phyloP scores from a whole-genome alignment of 108 stramenopile species.

The Skeletonema costatum region DNA sequence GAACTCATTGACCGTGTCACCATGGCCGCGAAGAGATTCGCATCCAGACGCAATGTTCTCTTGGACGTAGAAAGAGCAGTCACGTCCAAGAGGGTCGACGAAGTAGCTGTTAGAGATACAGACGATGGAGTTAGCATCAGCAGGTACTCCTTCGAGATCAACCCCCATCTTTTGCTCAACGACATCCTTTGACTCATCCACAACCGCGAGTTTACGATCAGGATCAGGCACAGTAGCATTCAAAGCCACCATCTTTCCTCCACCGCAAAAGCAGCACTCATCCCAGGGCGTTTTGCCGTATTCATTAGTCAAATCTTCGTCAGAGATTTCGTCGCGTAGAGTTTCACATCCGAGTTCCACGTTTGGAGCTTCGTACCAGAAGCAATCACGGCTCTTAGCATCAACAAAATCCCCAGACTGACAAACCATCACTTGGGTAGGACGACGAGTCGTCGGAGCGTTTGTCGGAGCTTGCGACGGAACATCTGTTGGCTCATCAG shows the following conservation, averaged over 20 bases:
- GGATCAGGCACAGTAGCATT: neutral
- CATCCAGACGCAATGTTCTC: neutral
- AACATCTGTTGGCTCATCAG: no score
- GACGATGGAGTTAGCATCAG: neutral
- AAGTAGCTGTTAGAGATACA: neutral
- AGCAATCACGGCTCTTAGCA: neutral
- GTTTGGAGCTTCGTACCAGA: neutral
- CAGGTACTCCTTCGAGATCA: neutral
- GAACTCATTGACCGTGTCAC: neutral
- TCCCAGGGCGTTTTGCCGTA: neutral
- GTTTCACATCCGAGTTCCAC: neutral
- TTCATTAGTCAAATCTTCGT: neutral
- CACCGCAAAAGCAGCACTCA: neutral
- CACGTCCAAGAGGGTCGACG: neutral
- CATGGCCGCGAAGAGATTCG: neutral
- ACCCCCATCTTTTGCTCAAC: neutral
- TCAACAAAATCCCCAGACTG: neutral
- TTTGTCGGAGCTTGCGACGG: no score
- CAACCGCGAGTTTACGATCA: neutral
- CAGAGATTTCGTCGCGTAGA: neutral
- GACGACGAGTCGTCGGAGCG: neutral
- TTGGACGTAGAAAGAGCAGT: neutral
- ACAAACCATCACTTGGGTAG: neutral
- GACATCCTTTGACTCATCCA: conserved; percentile 9
- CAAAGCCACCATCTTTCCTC: neutral